Base-by-base conservation (phyloP, 2,329 filamentous ascomycete genomes). In the Neopestalotiopsis clavispora region DNA sequence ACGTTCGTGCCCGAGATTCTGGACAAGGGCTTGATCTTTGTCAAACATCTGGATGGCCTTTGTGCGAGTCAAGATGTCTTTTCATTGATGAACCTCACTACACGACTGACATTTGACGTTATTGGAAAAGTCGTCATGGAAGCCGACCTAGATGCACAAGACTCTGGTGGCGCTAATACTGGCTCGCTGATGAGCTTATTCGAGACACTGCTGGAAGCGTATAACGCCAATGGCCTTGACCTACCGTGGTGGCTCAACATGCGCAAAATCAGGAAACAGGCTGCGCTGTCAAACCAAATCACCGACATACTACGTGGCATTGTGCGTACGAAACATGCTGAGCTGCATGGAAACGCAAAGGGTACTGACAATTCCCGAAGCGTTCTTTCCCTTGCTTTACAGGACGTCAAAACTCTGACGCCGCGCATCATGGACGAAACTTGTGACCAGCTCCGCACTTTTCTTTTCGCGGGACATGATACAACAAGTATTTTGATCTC, bases 1-100 rank as follows among this genome's bases (percentile, higher is more conserved):
- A 78, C 74, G 10, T 72, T 82, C 1, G 70, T 82, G 60, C 79
- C 79, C 0, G 70, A 72, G 42, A 80, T 82, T 59, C 58, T 81
- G 6, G 79, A 81, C 38, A 82, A 82, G 69, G 75, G 75, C 1
- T 64, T 60, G 23, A 70, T 74, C 0, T 80, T 81, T 60, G 52
- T 80, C 4, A 65, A 72, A 4, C 74, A 76, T 14, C 72, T 82
- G 4, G 78, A 81, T 58, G 63, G 67, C 34, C 75, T 75, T 40
- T 75, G 75, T 20, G 32, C 61, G 12, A 74, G 71, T 3, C 77
- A 73, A 32, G 72, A 77, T 14, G 71, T 69, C 5, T 77, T 81
- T 49, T 68, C 67, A 1, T 68, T 81, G 4, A 75, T 75, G 56
- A 70, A 74, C 32, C 72, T 76, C 9, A 74, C 74, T 14, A 74